phyloP scores from a whole-genome alignment of 2,329 filamentous ascomycete species.

The Xylaria polymorpha region DNA sequence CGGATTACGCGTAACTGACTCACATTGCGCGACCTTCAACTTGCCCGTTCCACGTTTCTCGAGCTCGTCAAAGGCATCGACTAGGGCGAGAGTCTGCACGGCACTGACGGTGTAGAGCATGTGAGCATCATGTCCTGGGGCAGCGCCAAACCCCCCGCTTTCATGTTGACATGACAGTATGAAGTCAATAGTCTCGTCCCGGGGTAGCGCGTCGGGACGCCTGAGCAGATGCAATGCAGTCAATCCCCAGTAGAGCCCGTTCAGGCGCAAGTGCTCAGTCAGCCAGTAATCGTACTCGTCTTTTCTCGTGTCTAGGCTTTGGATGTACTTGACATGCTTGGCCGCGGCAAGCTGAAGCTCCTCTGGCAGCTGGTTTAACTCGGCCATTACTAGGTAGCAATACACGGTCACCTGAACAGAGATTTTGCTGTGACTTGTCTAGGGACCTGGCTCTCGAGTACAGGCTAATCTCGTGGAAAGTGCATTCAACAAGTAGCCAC shows the following conservation, averaged over 20 bases:
- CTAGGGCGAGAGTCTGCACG: conserved; percentile 88
- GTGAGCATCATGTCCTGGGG: conserved; percentile 93
- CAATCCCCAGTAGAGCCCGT: conserved; percentile 96
- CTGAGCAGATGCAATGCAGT: conserved; percentile 87
- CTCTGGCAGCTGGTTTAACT: conserved; percentile 53
- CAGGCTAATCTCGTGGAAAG: not conserved
- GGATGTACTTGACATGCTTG: conserved; percentile 89
- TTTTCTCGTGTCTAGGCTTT: conserved; percentile 88
- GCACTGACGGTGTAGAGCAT: conserved; percentile 96
- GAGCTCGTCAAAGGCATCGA: conserved; percentile 86
- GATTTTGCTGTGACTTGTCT: not conserved
- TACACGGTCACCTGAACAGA: not conserved
- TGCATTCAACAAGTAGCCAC: not conserved
- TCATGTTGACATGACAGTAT: conserved; percentile 94
- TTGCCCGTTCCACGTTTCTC: conserved; percentile 77
- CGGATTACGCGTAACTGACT: conserved; percentile 52
- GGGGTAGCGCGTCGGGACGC: conserved; percentile 82
- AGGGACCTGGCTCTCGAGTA: not conserved
- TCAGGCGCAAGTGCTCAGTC: conserved; percentile 94
- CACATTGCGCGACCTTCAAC: conserved; percentile 82
- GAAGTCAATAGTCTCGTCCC: conserved; percentile 85
- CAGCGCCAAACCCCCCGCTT: conserved; percentile 91
- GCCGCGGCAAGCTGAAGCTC: conserved; percentile 62
- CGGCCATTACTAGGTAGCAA: conserved; percentile 48
- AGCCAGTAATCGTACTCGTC: conserved; percentile 98